Evolutionary conservation across 495 filamentous ascomycete genomes (phyloP), one percentile per base, ranked within the genome.

Genomic region (Choiromyces venosus): DNA sequence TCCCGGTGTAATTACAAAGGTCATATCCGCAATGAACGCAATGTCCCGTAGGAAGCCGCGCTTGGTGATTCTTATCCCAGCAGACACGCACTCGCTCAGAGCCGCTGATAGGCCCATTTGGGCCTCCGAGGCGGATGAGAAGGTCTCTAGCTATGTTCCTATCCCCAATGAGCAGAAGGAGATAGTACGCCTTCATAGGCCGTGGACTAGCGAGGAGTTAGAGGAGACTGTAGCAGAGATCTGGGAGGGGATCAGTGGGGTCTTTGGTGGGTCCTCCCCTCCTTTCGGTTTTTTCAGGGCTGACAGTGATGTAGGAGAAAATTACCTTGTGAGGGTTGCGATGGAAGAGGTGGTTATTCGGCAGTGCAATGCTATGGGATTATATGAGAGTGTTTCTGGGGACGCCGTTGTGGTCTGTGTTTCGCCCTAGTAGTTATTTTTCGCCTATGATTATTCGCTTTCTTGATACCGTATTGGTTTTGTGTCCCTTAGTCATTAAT

Each of bases 271-370:
- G 52, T 33, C 12, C 52, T 61, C 7, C 16, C 10, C 52, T 12
- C 1, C 25, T 12, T 16, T 29, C 1, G 25, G 0, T 7, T 12
- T 16, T 2, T 61, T 6, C 52, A 61, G 25, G 25, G 25, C 52
- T 61, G 5, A 61, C 25, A 33, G 3, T 61, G 52, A 18, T 4
- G 25, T 18, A 61, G 52, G 52, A 10, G 25, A 2, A 61, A 16
- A 6, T 33, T 61, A 33, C 18, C 29, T 61, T 61, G 52, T 33
- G 52, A 61, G 52, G 52, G 52, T 61, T 33, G 52, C 52, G 12
- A 61, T 12, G 16, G 82, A 87, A 35, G 87, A 88, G 72, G 83
- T 87, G 14, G 84, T 84, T 2, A 87, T 89, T 73, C 76, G 86
- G 33, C 81, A 77, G 64, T 84, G 87, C 81, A 89, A 87, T 72